Base-by-base conservation (phyloP, 2,329 filamentous ascomycete species). In the Fusarium sp. region DNA sequence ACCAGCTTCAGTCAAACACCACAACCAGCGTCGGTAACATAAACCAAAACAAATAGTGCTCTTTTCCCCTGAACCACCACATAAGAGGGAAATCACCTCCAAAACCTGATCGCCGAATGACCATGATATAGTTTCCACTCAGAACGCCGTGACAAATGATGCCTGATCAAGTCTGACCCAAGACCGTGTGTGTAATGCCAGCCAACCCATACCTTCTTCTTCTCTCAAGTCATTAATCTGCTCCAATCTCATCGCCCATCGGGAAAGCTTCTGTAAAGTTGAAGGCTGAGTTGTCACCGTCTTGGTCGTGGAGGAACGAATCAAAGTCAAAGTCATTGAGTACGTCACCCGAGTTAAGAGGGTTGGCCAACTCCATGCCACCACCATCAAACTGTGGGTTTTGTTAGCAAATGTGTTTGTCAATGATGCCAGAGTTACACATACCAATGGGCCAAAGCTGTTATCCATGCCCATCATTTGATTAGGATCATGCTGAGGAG, bases 311-410 rank as follows among this genome's bases (percentile, higher is more conserved):
- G 9, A 91, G 79, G 80, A 91, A 91, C 3, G 88, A 89, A 75
- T 91, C 88, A 68, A 91, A 83, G 65, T 91, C 88, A 70, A 91
- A 91, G 67, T 89, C 88, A 70, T 87, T 87, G 46, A 91, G 80
- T 34, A 90, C 88, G 72, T 90, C 84, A 53, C 78, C 78, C 7
- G 83, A 82, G 62, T 81, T 80, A 24, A 85, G 75, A 3, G 86
- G 85, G 65, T 88, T 86, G 54, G 83, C 81, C 74, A 88, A 85
- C 56, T 85, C 85, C 77, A 89, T 83, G 39, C 69, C 51, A 43
- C 71, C 74, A 55, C 73, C 74, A 57, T 83, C 81, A 74, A 79
- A 79, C 75, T 80, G 57, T 10, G 53, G 15, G 5, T 17, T 14
- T 65, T 53, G 72, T 71, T 45, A 65, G 66, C 19, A 39, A 6